Evolutionary conservation across 2,329 filamentous ascomycete genomes (phyloP).

Genomic region (Penicillium sclerotiorum): DNA sequence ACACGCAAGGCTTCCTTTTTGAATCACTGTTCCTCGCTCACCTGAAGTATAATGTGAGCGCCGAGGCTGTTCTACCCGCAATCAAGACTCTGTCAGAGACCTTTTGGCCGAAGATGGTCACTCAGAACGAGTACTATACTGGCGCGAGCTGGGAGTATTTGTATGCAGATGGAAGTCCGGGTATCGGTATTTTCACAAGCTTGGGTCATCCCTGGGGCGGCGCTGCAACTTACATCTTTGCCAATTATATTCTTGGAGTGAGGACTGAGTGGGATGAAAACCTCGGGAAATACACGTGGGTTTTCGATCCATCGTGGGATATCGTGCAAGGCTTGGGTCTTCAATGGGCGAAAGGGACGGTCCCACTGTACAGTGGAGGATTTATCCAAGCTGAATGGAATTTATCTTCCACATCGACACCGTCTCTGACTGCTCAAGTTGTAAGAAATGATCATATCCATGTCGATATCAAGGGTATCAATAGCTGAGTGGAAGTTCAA

Average conservation of each 20-base stretch:
- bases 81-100: constrained; percentile 2
- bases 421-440: not conserved
- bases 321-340: constrained; percentile 2
- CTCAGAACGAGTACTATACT: constrained; percentile 10
- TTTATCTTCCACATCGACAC: not conserved
- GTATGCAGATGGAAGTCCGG: constrained; percentile 7
- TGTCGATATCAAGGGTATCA: not conserved
- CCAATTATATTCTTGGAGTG: constrained; percentile 7
- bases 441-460: not conserved
- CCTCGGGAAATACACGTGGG: not conserved
- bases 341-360: constrained; percentile 1
- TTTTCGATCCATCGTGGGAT: constrained; percentile 8
- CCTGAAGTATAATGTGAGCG: not conserved
- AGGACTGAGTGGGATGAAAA: constrained; percentile 5
- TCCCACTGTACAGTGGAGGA: not conserved
- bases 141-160: constrained; percentile 13
- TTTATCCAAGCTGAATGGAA: constrained; percentile 6
- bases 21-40: constrained; percentile 7
- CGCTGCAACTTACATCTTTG: constrained; percentile 8
- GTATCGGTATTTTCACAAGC: constrained; percentile 11
- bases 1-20: constrained; percentile 6
- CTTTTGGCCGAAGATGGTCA: constrained; percentile 10
- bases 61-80: not conserved
- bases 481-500: not conserved
- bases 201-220: constrained; percentile 10